Base-by-base conservation (phyloP, 768 basidiomycete genomes). In the Tulasnella sp. region DNA sequence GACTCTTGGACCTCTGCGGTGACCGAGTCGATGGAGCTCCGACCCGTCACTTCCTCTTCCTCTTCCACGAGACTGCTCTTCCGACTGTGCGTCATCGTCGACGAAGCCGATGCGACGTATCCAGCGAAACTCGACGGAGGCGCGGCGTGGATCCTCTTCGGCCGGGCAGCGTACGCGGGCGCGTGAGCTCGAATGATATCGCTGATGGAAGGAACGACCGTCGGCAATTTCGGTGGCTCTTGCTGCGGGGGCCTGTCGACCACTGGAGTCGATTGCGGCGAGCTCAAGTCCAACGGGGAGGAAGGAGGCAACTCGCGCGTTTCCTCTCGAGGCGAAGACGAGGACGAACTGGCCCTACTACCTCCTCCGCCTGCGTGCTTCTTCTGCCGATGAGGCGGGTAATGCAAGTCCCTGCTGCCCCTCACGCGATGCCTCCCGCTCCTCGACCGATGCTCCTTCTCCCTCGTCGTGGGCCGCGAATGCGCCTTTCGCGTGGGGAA, bases 151-250 rank as follows among this genome's bases (percentile, higher is more conserved):
- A 52, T 12, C 19, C 62, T 3, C 52, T 39, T 67, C 17, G 68
- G 69, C 7, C 19, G 72, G 62, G 29, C 63, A 12, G 26, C 66
- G 68, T 22, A 74, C 29, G 68, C 76, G n/a, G 90, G 90, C 2
- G 88, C 88, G 80, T 94, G 88, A 34, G 86, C 86, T 35, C 90
- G 88, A 74, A 95, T 94, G 74, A 95, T 95, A 72, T 95, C 92
- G 44, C 89, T 90, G 78, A 95, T 95, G 16, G 91, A 91, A 63
- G 93, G 92, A 7, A 88, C 86, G 66, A 89, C 59, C 11, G 34
- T 36, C 16, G 69, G 39, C 12, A n/a, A n/a, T 64, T 64, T 64
- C 22, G 32, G 32, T 34, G 8, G 22, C 32, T 64, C 63, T 64
- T 12, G 12, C 42, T 12, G 12, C 42, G 63, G 63, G 7, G 19